phyloP scores from a whole-genome alignment of 1,139 yeast species.

The Petasospora fabianii region DNA sequence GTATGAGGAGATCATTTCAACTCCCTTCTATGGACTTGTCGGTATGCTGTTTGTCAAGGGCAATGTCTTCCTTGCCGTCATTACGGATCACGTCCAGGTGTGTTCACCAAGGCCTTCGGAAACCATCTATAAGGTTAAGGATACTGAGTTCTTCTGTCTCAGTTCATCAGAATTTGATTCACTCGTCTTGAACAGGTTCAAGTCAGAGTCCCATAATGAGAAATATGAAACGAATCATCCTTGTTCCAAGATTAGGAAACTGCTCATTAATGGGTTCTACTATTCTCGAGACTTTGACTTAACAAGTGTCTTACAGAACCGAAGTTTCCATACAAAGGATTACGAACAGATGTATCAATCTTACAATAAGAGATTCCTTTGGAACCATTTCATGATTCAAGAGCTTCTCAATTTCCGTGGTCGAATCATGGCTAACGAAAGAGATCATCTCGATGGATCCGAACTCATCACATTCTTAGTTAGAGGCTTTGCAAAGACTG shows the following conservation, averaged over 20 bases:
- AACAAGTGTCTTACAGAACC: slow-evolving; percentile 56
- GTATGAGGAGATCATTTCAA: slow-evolving; percentile 41
- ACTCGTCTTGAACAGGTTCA: slow-evolving; percentile 27
- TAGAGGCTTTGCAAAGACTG: slow-evolving; percentile 64
- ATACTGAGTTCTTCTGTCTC: slow-evolving; percentile 61
- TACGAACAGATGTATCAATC: slow-evolving; percentile 38
- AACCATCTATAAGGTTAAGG: slow-evolving; percentile 47
- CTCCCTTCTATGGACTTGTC: slow-evolving; percentile 49
- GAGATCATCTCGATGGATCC: slow-evolving; percentile 47
- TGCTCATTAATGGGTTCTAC: slow-evolving; percentile 58
- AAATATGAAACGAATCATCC: slow-evolving; percentile 47
- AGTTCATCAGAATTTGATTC: slow-evolving; percentile 54
- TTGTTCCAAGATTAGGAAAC: slow-evolving; percentile 52
- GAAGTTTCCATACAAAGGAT: slow-evolving; percentile 37
- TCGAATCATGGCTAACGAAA: slow-evolving; percentile 49
- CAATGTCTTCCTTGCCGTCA: slow-evolving; percentile 52
- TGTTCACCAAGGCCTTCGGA: slow-evolving; percentile 60
- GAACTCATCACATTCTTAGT: slow-evolving; percentile 57
- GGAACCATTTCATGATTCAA: slow-evolving; percentile 60
- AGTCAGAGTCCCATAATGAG: slow-evolving; percentile 31
- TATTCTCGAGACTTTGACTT: slow-evolving; percentile 65
- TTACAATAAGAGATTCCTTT: slow-evolving; percentile 55
- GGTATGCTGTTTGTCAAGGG: slow-evolving; percentile 58
- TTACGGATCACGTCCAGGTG: slow-evolving; percentile 51
- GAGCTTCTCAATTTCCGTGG: slow-evolving; percentile 60